Percentiles rank a stretch among this genome's conserved stretches.
Conservation (phyloP, 306 rosid species). For the Rubus parviflorus region DNA sequence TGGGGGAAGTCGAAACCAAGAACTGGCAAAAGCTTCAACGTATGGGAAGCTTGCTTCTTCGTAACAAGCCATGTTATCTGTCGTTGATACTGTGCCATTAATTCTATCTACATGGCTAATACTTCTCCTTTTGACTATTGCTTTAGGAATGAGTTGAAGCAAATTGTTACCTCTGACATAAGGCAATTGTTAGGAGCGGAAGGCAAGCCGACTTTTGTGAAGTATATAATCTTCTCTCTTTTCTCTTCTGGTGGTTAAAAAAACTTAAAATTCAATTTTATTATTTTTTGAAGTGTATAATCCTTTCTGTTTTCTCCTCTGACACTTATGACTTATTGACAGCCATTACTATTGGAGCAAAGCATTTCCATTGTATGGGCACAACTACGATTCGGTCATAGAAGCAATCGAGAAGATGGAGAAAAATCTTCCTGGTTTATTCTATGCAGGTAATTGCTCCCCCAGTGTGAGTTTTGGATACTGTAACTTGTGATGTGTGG, state of each 20-base stretch:
- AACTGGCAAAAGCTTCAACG: slow-evolving; percentile 78
- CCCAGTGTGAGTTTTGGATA: slow-evolving; percentile 2
- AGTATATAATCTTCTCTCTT: slow-evolving; percentile 45
- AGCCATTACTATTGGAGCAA: slow-evolving; percentile 89
- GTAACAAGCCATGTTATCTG: background rate
- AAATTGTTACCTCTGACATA: slow-evolving; percentile 78
- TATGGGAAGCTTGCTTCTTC: slow-evolving; percentile 34
- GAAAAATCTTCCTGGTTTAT: slow-evolving; percentile 84
- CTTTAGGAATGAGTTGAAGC: slow-evolving; percentile 67
- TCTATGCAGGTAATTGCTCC: slow-evolving; percentile 69
- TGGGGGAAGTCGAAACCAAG: slow-evolving; percentile 79
- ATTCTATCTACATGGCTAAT: slow-evolving; percentile 17
- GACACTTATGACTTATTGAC: slow-evolving; percentile 34
- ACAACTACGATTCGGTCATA: slow-evolving; percentile 65
- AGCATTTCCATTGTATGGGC: slow-evolving; percentile 89
- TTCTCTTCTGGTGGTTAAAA: slow-evolving; percentile 14
- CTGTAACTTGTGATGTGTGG: background rate
- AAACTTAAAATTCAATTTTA: background rate
- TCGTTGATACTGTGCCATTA: background rate
- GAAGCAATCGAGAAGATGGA: slow-evolving; percentile 83
- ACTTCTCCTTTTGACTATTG: slow-evolving; percentile 21
- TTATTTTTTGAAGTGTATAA: too few species aligned
- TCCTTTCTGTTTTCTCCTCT: too few species aligned
- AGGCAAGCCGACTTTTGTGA: slow-evolving; percentile 80
- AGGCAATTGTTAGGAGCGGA: slow-evolving; percentile 82